Conservation (phyloP, 2,329 filamentous ascomycete species). For the Penicillium sp. region DNA sequence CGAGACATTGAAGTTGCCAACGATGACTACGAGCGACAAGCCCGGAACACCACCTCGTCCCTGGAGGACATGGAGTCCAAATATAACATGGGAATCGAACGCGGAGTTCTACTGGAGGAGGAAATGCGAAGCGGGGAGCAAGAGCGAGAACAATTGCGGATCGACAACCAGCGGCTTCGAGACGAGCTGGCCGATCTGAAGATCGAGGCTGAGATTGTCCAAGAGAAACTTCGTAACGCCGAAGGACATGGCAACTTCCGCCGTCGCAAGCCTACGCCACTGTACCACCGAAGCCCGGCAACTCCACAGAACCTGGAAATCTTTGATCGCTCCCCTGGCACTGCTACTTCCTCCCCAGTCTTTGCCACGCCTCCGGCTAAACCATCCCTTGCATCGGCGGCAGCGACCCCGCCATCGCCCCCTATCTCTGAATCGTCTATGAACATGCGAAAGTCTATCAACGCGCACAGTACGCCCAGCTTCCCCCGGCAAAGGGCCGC, state of each 20-base stretch:
- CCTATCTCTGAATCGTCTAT: conserved; percentile 85
- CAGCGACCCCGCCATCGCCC: conserved; percentile 86
- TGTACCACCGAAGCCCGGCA: conserved; percentile 51
- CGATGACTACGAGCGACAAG: conserved; percentile 96
- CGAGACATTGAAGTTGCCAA: conserved; percentile 97
- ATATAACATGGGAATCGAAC: conserved; percentile 91
- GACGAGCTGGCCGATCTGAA: conserved; percentile 92
- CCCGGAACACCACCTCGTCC: conserved; percentile 91
- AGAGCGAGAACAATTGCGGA: conserved; percentile 84
- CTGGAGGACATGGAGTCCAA: conserved; percentile 97
- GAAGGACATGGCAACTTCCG: conserved; percentile 53
- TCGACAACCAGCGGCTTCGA: conserved; percentile 84
- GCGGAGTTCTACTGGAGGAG: conserved; percentile 89
- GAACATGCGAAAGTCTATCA: conserved; percentile 56
- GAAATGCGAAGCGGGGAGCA: conserved; percentile 90
- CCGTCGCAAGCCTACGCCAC: conserved; percentile 54
- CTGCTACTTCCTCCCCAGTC: conserved; percentile 86
- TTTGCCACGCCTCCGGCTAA: conserved; percentile 83
- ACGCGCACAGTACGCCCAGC: conserved; percentile 50
- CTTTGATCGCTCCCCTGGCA: conserved; percentile 75
- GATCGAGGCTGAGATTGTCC: conserved; percentile 90
- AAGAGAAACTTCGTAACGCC: conserved; percentile 84
- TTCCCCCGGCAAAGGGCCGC: conserved; percentile 45
- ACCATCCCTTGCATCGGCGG: conserved; percentile 62
- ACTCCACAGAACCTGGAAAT: conserved; percentile 65